Evolutionary conservation across 805 yeast species (phyloP), one percentile per base, ranked within the genome.

Genomic region (Ogataea pini): DNA sequence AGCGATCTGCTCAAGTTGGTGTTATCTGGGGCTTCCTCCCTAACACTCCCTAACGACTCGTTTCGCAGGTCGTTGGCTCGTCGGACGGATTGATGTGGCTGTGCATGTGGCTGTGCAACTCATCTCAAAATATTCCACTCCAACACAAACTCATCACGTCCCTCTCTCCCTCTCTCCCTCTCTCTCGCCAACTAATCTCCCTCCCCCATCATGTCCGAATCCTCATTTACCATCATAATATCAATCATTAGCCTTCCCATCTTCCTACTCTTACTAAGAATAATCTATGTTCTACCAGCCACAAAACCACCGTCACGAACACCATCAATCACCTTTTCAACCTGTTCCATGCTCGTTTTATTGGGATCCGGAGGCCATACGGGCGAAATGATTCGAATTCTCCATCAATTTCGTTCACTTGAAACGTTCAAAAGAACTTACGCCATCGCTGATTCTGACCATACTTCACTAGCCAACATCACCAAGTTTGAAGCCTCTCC

Each of bases 341-440:
- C 38, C 7, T 29, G 33, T 22, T 49, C 48, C 28, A 45, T 80
- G 19, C 75, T 86, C 77, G 71, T 86, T 0, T 73, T 89, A n/a
- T 68, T 92, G 9, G 98, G 98, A 0, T 89, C 97, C 0, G 99
- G 99, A 2, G 98, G 97, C 2, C 98, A 90, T 60, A 90, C 97
- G 0, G 97, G 97, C 1, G 97, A 92, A 65, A 89, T 92, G 95
- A 64, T 91, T n/a, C 71, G 91, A 20, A 71, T 92, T 14, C 63
- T 89, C 8, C 51, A 61, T 4, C 72, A 72, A 32, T 68, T 77
- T 39, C 60, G 71, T 18, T 47, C 48, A 3, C 29, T 58, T 1
- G 50, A 46, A 8, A 20, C 67, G n/a, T 25, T 70, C 22, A 44
- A 52, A 27, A 45, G 65, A 18, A 52, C 56, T 7, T 69, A 66